Conservation (phyloP, 2,329 filamentous ascomycete genomes). For the Diaporthe caulivora region DNA sequence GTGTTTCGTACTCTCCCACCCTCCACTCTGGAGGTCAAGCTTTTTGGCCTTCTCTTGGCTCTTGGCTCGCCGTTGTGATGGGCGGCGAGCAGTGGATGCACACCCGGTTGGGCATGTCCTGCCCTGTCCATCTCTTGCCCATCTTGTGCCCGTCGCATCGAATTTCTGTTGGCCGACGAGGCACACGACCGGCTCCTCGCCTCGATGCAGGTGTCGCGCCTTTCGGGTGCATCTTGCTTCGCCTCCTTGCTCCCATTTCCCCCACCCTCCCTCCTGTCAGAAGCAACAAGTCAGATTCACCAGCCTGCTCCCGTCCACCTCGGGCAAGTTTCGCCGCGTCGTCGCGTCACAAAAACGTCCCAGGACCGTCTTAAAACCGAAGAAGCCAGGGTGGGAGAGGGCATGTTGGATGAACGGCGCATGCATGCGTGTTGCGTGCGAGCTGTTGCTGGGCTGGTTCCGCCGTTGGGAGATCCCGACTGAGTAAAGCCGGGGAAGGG, state of each 20-base stretch:
- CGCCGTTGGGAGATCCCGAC: no score
- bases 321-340: background rate
- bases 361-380: background rate
- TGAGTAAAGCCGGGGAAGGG: slow-evolving; percentile 28
- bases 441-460: background rate
- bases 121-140: background rate
- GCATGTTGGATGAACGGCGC: background rate
- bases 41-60: slow-evolving; percentile 29
- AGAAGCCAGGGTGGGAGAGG: background rate
- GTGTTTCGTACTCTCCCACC: background rate
- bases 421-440: background rate
- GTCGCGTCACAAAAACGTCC: slow-evolving; percentile 5
- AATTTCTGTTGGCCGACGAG: background rate
- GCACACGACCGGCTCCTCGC: background rate
- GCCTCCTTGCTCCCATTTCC: background rate
- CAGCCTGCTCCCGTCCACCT: no score
- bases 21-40: slow-evolving; percentile 24
- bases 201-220: slow-evolving; percentile 17
- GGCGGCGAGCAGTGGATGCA: background rate
- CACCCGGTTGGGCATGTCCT: background rate
- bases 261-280: background rate
- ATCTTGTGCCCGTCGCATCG: background rate
- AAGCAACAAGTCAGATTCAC: slow-evolving; percentile 1
- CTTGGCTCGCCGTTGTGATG: background rate
- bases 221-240: no score